Evolutionary conservation across 257 asterid species (phyloP), one percentile per base, ranked within the genome.

Genomic region (Solanum okadae): DNA sequence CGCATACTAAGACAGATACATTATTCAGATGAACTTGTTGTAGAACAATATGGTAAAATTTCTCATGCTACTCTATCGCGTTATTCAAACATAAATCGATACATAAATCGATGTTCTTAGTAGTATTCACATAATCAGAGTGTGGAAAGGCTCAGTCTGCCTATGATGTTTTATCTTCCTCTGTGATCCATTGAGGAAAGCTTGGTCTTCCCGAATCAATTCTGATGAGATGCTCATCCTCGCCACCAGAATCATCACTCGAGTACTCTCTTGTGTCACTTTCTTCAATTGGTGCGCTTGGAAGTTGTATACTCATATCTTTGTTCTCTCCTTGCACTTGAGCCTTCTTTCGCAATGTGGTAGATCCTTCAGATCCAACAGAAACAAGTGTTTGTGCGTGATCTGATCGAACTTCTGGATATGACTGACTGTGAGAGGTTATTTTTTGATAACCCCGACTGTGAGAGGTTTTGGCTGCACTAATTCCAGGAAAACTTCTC

Each of bases 161-260:
- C 31, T 49, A 29, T 10, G 67, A 49, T 81, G 86, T 49, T 81
- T 46, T 81, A 16, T 49, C 68, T 29, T 81, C 86, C 18, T 29
- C 86, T 49, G 86, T 29, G 68, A 81, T 46, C 86, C 42, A 81
- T 29, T 81, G 86, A 29, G 70, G 86, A 49, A 49, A 81, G 29
- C 70, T 81, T 5, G 86, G 44, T 81, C 99, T 97, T 10, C 95
- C 98, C 3, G 99, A 93, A 87, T 96, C 98, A 79, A 97, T 96
- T 89, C 98, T 94, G 13, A 97, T 75, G 8, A 97, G 89, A 72
- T 93, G 95, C 49, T 96, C 98, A 34, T 96, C 98, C 92, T 97
- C 98, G 25, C 91, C 86, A 56, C 97, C 98, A 31, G 99, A 96
- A 71, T 97, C 99, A 86, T 95, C 98, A 76, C 98, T 96, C 14